Conservation (phyloP, 257 asterid genomes). For the Parsonsia alboflavescens region DNA sequence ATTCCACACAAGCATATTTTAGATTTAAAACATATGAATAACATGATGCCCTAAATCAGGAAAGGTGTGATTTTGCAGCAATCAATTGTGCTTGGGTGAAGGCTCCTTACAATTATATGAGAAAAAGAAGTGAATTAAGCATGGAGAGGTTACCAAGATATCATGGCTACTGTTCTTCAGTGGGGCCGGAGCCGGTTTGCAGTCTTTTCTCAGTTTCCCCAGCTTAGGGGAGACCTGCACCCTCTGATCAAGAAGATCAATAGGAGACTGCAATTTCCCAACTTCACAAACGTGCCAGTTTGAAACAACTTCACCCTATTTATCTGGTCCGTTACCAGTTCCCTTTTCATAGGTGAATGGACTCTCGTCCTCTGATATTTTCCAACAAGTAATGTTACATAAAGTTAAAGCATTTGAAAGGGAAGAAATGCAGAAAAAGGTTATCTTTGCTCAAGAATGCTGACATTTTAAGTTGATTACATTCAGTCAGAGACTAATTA, state of each 20-base stretch:
- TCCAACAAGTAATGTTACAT: neutral
- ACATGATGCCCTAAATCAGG: neutral
- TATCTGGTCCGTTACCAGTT: slow-evolving; percentile 41
- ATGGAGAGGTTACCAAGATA: slow-evolving; percentile 34
- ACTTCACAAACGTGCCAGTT: slow-evolving; percentile 43
- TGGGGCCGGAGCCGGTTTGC: slow-evolving; percentile 46
- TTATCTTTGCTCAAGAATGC: neutral
- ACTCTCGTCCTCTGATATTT: slow-evolving; percentile 37
- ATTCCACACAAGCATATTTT: neutral
- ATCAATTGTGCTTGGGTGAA: too few relatives aligned
- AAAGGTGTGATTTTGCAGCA: neutral
- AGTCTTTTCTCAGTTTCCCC: slow-evolving; percentile 28
- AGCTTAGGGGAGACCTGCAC: slow-evolving; percentile 19
- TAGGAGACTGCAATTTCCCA: slow-evolving; percentile 64
- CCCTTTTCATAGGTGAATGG: slow-evolving; percentile 29
- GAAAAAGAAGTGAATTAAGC: neutral
- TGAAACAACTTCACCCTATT: slow-evolving; percentile 42
- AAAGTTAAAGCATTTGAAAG: neutral
- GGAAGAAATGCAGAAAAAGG: neutral
- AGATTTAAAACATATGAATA: neutral
- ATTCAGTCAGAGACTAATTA: neutral
- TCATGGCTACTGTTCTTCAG: slow-evolving; percentile 64
- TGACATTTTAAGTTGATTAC: neutral
- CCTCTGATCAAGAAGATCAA: slow-evolving; percentile 34
- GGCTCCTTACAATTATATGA: neutral